These are phyloP conservation scores for Penicillium egyptiacum DNA, from an alignment of 495 filamentous ascomycete genomes.

Conservation along the genomic window DNA sequence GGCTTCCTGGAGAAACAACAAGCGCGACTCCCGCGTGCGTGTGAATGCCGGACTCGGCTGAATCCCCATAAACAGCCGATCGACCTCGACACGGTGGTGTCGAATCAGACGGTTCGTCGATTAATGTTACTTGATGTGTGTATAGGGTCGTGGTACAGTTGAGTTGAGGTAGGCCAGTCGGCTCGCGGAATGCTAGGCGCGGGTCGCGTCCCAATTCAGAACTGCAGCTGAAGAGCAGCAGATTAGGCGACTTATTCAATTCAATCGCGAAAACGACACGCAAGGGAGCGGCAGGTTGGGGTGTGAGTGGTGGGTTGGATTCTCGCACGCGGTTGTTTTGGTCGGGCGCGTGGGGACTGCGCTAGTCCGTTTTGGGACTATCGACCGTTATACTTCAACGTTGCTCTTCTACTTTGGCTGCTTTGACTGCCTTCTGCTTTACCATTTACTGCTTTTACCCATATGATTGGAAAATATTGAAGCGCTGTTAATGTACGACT, in stretches of 20 bases:
- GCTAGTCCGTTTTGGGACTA: conserved; percentile 41
- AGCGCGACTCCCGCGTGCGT: neutral
- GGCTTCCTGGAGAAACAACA: conserved; percentile 7
- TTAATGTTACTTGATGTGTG: conserved; percentile 1
- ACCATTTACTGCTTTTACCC: too few species aligned
- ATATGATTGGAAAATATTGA: neutral
- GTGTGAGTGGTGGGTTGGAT: conserved; percentile 31
- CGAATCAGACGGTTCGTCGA: neutral
- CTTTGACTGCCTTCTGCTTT: neutral
- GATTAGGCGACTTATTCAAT: conserved; percentile 6
- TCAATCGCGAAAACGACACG: conserved; percentile 10
- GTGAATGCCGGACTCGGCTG: neutral
- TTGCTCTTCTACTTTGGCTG: neutral
- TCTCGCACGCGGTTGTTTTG: conserved; percentile 52
- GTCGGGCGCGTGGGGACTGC: conserved; percentile 47
- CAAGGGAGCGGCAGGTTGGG: conserved; percentile 24
- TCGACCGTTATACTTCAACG: conserved; percentile 15
- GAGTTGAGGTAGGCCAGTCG: neutral
- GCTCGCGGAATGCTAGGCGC: conserved; percentile 14
- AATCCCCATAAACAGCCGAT: neutral
- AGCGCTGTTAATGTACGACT: neutral
- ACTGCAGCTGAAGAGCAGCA: neutral
- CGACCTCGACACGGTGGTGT: neutral
- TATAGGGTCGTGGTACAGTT: conserved; percentile 7
- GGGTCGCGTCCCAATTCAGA: conserved; percentile 9